Base-by-base conservation (phyloP, 352 stramenopile genomes). In the Phytophthora niederhauseri region DNA sequence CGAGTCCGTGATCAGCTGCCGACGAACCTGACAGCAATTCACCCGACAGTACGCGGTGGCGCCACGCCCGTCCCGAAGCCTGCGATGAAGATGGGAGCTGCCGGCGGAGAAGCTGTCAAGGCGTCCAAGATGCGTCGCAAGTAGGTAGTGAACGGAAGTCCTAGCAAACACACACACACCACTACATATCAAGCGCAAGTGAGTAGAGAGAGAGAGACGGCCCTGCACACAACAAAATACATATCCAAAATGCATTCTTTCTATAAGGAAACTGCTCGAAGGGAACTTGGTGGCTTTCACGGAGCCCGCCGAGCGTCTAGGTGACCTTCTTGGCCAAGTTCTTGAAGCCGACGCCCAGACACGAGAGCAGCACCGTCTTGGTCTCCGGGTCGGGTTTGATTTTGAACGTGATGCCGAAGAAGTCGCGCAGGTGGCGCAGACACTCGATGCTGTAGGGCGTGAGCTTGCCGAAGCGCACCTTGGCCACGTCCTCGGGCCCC, bases 401-500 rank as follows among this genome's bases (percentile, higher is more conserved):
- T 72, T 97, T 97, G 77, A 98, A 98, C 59, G 85, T 97, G 58
- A 98, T 92, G 57, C 87, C 95, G 46, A 98, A 97, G 56, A 98
- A 97, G 66, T 98, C 91, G 55, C 90, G 89, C 64, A 98, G 56
- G 62, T 98, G 86, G 51, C 92, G 91, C 51, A 98, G 70, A 61
- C 79, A 97, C 75, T 97, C 81, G 65, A 96, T 96, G 49, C 89
- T 96, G 80, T 95, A 91, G 0, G 86, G 87, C 17, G 89, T 95
- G 61, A 97, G 79, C 71, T 95, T 97, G 66, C 90, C 90, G 15
- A 97, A 90, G 34, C 92, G 89, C 48, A 98, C 90, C 75, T 96
- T 98, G 62, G 91, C 98, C 22, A 99, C 98, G 77, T 99, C 98
- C 72, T 99, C 97, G 0, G 98, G 98, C 20, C 95, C 98, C 12